A percentile compares a stretch with the other conserved stretches of the same genome.
Evolutionary conservation across 2,329 filamentous ascomycete genomes (phyloP).

Genomic region (Apiospora arundinis): DNA sequence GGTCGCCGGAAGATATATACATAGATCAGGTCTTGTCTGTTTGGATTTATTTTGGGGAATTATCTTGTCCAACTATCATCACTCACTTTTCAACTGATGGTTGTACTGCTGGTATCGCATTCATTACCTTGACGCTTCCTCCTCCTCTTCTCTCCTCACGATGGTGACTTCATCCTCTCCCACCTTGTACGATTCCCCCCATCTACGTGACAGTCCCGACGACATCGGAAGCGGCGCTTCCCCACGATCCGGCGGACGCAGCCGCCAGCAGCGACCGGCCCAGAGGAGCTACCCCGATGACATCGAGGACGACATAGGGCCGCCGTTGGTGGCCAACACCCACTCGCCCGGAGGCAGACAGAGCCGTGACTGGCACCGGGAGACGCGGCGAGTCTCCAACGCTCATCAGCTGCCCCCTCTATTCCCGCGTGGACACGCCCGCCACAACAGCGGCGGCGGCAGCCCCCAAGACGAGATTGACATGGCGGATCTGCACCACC

Average conservation of each 20-base stretch:
- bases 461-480: background rate
- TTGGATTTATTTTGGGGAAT: background rate
- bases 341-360: background rate
- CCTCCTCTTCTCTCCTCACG: background rate
- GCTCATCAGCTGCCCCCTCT: background rate
- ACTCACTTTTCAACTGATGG: background rate
- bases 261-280: background rate
- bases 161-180: background rate
- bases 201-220: background rate
- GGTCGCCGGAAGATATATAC: background rate
- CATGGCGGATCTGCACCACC: background rate
- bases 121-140: background rate
- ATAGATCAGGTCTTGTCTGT: background rate
- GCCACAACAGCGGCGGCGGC: background rate
- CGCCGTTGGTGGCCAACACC: background rate
- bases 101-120: background rate
- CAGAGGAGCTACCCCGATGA: background rate
- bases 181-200: background rate
- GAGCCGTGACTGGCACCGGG: background rate
- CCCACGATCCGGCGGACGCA: background rate
- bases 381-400: background rate
- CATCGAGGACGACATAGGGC: background rate
- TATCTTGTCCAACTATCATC: background rate
- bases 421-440: background rate
- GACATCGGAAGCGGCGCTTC: background rate